A percentile compares a stretch with the other conserved stretches of the same genome.
Evolutionary conservation across 1,139 yeast genomes (phyloP).

Genomic region (Oligophagozyma castellii): DNA sequence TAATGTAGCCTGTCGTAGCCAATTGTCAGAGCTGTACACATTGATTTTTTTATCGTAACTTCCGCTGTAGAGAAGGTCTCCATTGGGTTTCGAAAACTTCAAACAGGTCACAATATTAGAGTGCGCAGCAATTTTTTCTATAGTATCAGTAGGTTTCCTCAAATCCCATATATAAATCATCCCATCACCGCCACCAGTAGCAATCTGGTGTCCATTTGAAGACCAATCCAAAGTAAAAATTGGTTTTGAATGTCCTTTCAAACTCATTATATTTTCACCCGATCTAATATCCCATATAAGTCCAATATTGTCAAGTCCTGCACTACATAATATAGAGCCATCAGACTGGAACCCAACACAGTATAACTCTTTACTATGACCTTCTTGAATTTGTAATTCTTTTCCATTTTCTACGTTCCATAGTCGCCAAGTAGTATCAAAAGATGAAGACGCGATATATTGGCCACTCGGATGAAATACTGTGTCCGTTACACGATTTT

Average conservation of each 20-base stretch:
- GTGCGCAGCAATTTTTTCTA: slow-evolving; percentile 60
- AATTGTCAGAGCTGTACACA: slow-evolving; percentile 60
- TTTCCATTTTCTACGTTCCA: slow-evolving; percentile 53
- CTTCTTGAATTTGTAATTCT: slow-evolving; percentile 56
- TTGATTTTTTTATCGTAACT: slow-evolving; percentile 61
- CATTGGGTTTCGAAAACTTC: slow-evolving; percentile 34
- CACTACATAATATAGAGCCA: slow-evolving; percentile 65
- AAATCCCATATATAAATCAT: slow-evolving; percentile 79
- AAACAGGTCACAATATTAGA: slow-evolving; percentile 59
- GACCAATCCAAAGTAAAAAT: slow-evolving; percentile 67
- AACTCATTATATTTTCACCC: slow-evolving; percentile 48
- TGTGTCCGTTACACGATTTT: slow-evolving; percentile 45
- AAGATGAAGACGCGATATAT: slow-evolving; percentile 57
- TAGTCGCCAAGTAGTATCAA: slow-evolving; percentile 78
- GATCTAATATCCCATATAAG: slow-evolving; percentile 79
- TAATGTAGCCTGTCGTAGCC: slow-evolving; percentile 45
- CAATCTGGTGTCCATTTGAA: slow-evolving; percentile 59
- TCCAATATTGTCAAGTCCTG: slow-evolving; percentile 66
- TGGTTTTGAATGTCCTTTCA: slow-evolving; percentile 60
- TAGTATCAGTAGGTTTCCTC: slow-evolving; percentile 33
- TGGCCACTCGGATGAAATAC: slow-evolving; percentile 53
- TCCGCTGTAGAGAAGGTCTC: slow-evolving; percentile 42
- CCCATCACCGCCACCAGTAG: slow-evolving; percentile 80
- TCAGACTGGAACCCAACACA: slow-evolving; percentile 56
- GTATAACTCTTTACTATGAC: slow-evolving; percentile 68